These are phyloP conservation scores for Suhomyces taliae DNA, from an alignment of 1,139 yeast species.

Conservation along the genomic window DNA sequence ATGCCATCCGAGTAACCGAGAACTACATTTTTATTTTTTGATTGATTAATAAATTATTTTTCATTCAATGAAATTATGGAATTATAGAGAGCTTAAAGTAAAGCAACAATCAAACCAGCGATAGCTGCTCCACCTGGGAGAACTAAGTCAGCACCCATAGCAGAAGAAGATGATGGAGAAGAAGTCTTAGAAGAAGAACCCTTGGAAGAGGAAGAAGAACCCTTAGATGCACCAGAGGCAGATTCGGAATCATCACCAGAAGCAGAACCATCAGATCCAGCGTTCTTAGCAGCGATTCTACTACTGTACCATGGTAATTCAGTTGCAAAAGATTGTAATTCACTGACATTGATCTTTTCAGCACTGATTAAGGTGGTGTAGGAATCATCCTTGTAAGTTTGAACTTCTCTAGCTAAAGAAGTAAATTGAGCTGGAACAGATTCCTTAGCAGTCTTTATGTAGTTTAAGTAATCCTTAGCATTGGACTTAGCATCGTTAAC, in stretches of 20 bases:
- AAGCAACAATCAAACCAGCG: constrained; percentile 10
- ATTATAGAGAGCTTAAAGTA: constrained; percentile 1
- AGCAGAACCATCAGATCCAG: constrained; percentile 11
- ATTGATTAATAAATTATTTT: not conserved
- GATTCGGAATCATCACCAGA: constrained; percentile 9
- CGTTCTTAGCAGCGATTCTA: constrained; percentile 19
- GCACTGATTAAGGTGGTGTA: constrained; percentile 39
- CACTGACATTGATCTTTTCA: constrained; percentile 15
- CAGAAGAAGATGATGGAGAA: constrained; percentile 4
- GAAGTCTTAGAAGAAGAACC: constrained; percentile 3
- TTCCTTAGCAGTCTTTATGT: constrained; percentile 22
- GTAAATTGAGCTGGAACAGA: constrained; percentile 26
- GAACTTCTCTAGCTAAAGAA: constrained; percentile 27
- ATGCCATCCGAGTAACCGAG: not conserved
- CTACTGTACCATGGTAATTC: constrained; percentile 41
- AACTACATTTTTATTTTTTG: not conserved
- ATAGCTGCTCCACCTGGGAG: constrained; percentile 11
- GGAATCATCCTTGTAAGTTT: constrained; percentile 37
- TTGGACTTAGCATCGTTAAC: constrained; percentile 28
- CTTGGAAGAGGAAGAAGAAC: constrained; percentile 3
- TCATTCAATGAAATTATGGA: no score
- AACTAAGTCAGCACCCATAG: constrained; percentile 3
- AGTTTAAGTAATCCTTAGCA: constrained; percentile 23
- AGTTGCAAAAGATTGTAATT: constrained; percentile 35
- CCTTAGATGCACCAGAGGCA: constrained; percentile 7